Conservation (phyloP, 495 filamentous ascomycete species). For the Letharia columbiana region DNA sequence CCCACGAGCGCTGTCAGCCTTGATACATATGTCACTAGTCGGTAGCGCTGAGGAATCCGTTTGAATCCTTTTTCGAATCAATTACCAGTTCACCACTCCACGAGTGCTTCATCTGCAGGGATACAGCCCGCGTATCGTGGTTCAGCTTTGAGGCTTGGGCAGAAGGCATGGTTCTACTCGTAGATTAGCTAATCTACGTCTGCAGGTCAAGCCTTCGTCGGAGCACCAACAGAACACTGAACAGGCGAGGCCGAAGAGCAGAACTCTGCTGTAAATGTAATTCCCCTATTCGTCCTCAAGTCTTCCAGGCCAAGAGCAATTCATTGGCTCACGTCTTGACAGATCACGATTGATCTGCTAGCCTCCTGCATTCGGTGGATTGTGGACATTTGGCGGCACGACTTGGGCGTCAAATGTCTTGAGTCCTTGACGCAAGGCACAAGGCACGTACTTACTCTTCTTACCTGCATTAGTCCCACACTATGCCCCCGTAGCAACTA, state of each 20-base stretch:
- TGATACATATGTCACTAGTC: background rate
- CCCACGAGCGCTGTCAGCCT: background rate
- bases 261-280: background rate
- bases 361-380: constrained; percentile 1
- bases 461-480: constrained; percentile 13
- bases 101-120: constrained; percentile 3
- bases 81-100: too few relatives aligned
- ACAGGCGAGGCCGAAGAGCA: background rate
- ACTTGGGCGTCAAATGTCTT: background rate
- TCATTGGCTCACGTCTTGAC: constrained; percentile 10
- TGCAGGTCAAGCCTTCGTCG: background rate
- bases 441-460: background rate
- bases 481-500: background rate
- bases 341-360: constrained; percentile 16
- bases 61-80: background rate
- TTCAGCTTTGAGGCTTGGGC: constrained; percentile 1
- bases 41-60: background rate
- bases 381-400: background rate
- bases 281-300: constrained; percentile 3
- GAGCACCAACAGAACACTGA: background rate
- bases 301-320: background rate
- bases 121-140: constrained; percentile 4
- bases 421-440: constrained; percentile 14
- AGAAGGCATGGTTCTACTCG: constrained; percentile 3
- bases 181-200: constrained; percentile 7